These are phyloP conservation scores for Coemansia sp. DNA, from an alignment of 192 early-diverging fungal species.

Conservation along the genomic window DNA sequence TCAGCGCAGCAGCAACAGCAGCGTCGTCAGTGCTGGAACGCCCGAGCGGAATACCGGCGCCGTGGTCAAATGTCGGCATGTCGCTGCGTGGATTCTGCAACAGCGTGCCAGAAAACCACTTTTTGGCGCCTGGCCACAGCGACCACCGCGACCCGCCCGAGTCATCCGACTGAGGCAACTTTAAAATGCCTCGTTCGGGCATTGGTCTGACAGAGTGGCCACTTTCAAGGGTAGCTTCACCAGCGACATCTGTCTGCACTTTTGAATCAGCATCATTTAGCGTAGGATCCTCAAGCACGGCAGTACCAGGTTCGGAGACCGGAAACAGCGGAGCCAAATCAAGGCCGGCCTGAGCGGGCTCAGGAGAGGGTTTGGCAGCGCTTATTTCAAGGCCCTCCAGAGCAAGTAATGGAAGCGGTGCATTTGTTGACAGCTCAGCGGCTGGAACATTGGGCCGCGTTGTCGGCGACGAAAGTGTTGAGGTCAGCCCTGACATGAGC, in stretches of 20 bases:
- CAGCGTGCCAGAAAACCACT: conserved; percentile 36
- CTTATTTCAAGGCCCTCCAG: background rate
- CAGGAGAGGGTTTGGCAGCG: background rate
- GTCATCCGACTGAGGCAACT: conserved; percentile 37
- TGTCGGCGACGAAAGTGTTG: conserved; percentile 18
- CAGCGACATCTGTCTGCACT: background rate
- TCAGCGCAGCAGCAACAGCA: background rate
- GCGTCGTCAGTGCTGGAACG: conserved; percentile 1
- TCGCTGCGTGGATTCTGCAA: conserved; percentile 9
- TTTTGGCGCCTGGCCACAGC: conserved; percentile 48
- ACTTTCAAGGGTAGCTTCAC: background rate
- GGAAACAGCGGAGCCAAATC: conserved; percentile 47
- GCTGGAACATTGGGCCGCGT: background rate
- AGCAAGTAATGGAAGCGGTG: background rate
- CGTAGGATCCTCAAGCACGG: background rate
- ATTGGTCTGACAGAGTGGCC: background rate
- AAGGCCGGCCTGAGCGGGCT: conserved; percentile 8
- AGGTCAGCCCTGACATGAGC: conserved; percentile 49
- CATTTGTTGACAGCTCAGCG: background rate
- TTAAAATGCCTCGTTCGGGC: conserved; percentile 51
- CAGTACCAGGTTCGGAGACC: background rate
- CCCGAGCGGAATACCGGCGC: conserved; percentile 43
- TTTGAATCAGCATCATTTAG: background rate
- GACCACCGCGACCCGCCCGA: conserved; percentile 39
- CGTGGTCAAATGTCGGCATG: conserved; percentile 36